Base-by-base conservation (phyloP, 2,329 filamentous ascomycete genomes). In the Monilinia laxa region DNA sequence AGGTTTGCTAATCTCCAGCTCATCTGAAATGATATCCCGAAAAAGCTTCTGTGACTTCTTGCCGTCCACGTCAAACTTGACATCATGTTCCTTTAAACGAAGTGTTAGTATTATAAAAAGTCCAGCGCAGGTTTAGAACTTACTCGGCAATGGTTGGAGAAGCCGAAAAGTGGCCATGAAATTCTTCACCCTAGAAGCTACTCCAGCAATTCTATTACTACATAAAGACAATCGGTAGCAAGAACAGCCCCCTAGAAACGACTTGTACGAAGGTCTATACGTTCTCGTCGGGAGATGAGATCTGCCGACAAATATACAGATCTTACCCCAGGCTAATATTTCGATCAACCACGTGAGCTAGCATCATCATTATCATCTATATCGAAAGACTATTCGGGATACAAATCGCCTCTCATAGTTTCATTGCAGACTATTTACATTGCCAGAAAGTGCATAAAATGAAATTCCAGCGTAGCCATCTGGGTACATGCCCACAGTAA, bases 191-290 rank as follows among this genome's bases (percentile, higher is more conserved):
- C 38, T 45, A 4, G 52, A 67, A 31, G 63, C 69, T 23, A 73
- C 58, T 18, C 69, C 69, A 14, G 73, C 70, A 56, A 73, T 85
- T 77, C 75, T 31, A 83, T 71, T 47, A 80, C 75, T 35, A 79
- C 77, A 70, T 85, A 81, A 2, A 85, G n/a, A 51, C 10, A 23
- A 12, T 23, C 12, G n/a, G n/a, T 11, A 23, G 47, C 12, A 25
- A 12, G n/a, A 14, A n/a, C 47, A 51, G 12, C 12, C 47, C n/a
- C 23, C 3, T 9, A 12, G 20, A 51, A 51, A 23, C 7, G 4
- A 25, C 9, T 7, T 23, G 47, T 9, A 9, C 47, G 20, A 23
- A 51, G 4, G 11, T 12, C 10, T 9, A 14, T 23, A 23, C n/a
- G 10, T 12, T 51, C n/a, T 23, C 47, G 12, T 12, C n/a, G n/a